Percentiles rank a stretch among this genome's conserved stretches.
Evolutionary conservation across 2,329 filamentous ascomycete genomes (phyloP).

Genomic region (Pseudohalonectria lignicola): DNA sequence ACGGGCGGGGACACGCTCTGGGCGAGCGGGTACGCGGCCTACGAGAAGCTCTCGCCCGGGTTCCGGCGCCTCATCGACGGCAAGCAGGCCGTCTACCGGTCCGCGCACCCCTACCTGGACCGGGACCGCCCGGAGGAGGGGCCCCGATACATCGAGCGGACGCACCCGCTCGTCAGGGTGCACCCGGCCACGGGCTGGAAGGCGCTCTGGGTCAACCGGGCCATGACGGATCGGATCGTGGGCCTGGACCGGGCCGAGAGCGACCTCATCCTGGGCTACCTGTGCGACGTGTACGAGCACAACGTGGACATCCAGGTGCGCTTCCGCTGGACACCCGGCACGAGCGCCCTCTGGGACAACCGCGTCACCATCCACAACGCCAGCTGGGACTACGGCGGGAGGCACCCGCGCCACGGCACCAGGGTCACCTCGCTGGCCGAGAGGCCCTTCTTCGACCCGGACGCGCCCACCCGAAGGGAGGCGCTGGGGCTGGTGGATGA

Average conservation of each 20-base stretch:
- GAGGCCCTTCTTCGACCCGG: slow-evolving; percentile 55
- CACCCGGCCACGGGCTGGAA: slow-evolving; percentile 67
- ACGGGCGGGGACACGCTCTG: slow-evolving; percentile 63
- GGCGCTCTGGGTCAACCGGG: slow-evolving; percentile 58
- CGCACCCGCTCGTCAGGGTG: slow-evolving; percentile 57
- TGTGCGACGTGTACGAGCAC: slow-evolving; percentile 58
- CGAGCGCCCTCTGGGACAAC: slow-evolving; percentile 63
- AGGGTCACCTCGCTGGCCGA: slow-evolving; percentile 61
- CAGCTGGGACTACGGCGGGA: slow-evolving; percentile 61
- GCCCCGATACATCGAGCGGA: slow-evolving; percentile 54
- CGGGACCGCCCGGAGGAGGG: slow-evolving; percentile 48
- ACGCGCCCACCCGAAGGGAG: slow-evolving; percentile 55
- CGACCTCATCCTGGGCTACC: slow-evolving; percentile 53
- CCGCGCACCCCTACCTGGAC: slow-evolving; percentile 57
- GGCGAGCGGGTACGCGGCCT: slow-evolving; percentile 60
- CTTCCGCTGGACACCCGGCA: slow-evolving; percentile 58
- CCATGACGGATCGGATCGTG: slow-evolving; percentile 58
- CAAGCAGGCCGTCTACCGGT: slow-evolving; percentile 50
- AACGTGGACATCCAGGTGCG: slow-evolving; percentile 63
- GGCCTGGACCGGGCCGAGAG: slow-evolving; percentile 60
- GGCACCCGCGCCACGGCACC: slow-evolving; percentile 58
- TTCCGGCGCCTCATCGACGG: slow-evolving; percentile 65
- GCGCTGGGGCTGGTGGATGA: slow-evolving; percentile 52
- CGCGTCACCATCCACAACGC: slow-evolving; percentile 65
- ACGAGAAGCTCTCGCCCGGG: slow-evolving; percentile 60